phyloP scores from a whole-genome alignment of 2,329 filamentous ascomycete genomes.

The Cryphonectria naterciae region DNA sequence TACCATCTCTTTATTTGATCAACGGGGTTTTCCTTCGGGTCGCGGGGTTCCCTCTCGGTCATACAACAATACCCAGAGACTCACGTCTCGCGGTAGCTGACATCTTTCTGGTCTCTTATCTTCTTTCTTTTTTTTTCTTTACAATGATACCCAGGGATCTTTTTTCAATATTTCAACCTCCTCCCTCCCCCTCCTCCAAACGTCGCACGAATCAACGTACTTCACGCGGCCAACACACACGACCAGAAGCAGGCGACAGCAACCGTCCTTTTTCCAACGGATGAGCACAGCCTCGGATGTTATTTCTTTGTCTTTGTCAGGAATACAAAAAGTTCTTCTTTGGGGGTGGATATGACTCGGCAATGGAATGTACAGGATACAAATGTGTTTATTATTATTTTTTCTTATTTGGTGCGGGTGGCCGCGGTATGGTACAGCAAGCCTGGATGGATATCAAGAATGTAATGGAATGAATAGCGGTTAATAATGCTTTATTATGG shows the following conservation, averaged over 20 bases:
- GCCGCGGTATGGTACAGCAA: conserved; percentile 6
- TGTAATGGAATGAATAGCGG: conserved; percentile 24
- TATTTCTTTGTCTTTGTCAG: background rate
- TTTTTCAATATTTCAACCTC: conserved; percentile 13
- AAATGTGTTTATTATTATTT: background rate
- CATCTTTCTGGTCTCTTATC: conserved; percentile 27
- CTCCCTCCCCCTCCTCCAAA: background rate
- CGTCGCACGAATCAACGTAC: background rate
- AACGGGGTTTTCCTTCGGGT: conserved; percentile 21
- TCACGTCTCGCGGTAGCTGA: conserved; percentile 27
- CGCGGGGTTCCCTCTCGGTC: conserved; percentile 18
- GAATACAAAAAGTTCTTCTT: conserved; percentile 4
- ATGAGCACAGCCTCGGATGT: background rate
- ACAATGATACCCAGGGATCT: conserved; percentile 30
- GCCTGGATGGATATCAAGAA: conserved; percentile 9
- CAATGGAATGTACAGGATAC: conserved; percentile 16
- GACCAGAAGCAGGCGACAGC: background rate
- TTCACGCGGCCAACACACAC: background rate
- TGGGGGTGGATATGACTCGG: conserved; percentile 3
- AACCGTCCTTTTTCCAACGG: background rate
- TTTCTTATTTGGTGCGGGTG: background rate
- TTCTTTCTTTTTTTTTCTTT: conserved; percentile 17
- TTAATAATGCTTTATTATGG: conserved; percentile 7
- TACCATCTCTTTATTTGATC: conserved; percentile 24
- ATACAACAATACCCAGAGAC: conserved; percentile 27